A percentile compares a stretch with the other conserved stretches of the same genome.
These are phyloP conservation scores for Fusarium tjaetaba DNA, from an alignment of 2,329 filamentous ascomycete genomes.

Conservation along the genomic window DNA sequence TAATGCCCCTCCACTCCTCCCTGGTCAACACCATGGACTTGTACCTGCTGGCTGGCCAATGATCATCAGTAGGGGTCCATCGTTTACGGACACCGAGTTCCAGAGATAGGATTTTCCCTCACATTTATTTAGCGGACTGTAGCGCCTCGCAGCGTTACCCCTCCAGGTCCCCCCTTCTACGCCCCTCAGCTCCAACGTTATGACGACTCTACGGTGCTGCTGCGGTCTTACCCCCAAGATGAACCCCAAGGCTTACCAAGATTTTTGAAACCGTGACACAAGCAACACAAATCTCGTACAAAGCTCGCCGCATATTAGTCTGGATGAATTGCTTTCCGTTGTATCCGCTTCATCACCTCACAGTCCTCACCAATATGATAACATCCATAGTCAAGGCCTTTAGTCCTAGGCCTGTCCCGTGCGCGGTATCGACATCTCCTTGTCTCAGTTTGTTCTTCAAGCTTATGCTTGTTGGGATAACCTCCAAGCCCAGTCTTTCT, in stretches of 20 bases:
- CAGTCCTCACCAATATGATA: not conserved
- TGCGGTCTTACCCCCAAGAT: conserved; percentile 38
- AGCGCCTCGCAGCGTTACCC: conserved; percentile 20
- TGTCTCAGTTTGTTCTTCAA: conserved; percentile 10
- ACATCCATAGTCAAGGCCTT: not conserved
- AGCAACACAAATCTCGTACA: conserved; percentile 40
- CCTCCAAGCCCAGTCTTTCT: conserved; percentile 17
- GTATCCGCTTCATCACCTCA: conserved; percentile 13
- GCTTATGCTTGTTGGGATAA: conserved; percentile 29
- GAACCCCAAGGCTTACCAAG: conserved; percentile 38
- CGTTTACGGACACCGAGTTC: conserved; percentile 42
- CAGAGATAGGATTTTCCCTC: conserved; percentile 31
- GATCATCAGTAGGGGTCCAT: conserved; percentile 31
- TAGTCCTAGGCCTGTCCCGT: conserved; percentile 8
- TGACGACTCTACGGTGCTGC: conserved; percentile 37
- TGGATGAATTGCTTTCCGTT: conserved; percentile 4
- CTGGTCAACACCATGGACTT: conserved; percentile 1
- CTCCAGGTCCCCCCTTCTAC: conserved; percentile 29
- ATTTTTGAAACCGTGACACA: conserved; percentile 39
- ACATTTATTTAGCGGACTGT: conserved; percentile 16
- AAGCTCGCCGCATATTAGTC: conserved; percentile 26
- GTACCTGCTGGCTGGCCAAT: conserved; percentile 11
- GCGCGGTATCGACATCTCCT: conserved; percentile 1
- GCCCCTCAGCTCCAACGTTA: conserved; percentile 38
- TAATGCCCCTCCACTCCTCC: conserved; percentile 35